Evolutionary conservation across 495 filamentous ascomycete genomes (phyloP), one percentile per base, ranked within the genome.

Genomic region (Xylaria cubensis): DNA sequence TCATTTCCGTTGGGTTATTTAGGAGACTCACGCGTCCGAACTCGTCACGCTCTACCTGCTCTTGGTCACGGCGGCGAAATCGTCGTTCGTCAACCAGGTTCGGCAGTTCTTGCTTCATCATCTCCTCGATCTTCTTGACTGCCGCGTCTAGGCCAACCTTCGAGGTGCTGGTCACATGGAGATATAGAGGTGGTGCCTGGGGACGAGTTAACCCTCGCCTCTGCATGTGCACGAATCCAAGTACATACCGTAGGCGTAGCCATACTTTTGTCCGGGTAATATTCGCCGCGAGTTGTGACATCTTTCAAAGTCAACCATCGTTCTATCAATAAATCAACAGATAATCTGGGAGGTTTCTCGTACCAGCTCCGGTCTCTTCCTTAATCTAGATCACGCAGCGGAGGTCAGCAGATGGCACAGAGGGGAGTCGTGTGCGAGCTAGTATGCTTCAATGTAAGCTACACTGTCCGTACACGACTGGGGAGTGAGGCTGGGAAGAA

Each of bases 291-390:
- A 51, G 96, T 98, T 29, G 96, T 98, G 88, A 99, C 94, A 97
- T 99, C 96, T 99, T 98, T 79, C 82, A 80, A 88, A 79, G 82
- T 84, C 79, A 87, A 88, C 74, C 80, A 83, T 88, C 83, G 83
- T 83, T 81, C 86, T 87, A 81, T 64, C 80, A 82, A 51, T 66
- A 55, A 86, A 80, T 82, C 80, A 81, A 82, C 77, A 81, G 80
- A 81, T 80, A 81, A 78, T 63, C 51, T 80, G 74, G 75, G 77
- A 81, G 77, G 88, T 83, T 79, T 86, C 82, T 91, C 96, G 91
- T 99, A 99, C 96, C 96, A 87, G 96, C 95, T 90, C 96, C 96
- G 92, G 96, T 98, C 79, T 98, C 93, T 86, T 98, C 95, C 93
- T 97, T 97, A 76, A 99, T 99, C 96, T 99, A 97, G 81, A 93